Evolutionary conservation across 2,329 filamentous ascomycete species (phyloP).

Genomic region (Hypoxylon rubiginosum): DNA sequence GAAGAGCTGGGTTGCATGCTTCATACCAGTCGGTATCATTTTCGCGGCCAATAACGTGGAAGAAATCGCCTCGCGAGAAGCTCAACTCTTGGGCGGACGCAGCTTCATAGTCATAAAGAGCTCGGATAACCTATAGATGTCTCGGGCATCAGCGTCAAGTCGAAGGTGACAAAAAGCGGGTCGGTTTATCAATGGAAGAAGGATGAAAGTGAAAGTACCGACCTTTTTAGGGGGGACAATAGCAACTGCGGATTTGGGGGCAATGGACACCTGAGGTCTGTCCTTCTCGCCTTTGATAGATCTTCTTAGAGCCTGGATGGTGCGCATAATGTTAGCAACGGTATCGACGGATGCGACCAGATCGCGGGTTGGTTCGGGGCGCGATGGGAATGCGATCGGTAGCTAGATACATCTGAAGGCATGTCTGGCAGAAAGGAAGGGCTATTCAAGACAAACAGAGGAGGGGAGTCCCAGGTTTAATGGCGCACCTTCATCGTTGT

Average conservation of each 20-base stretch:
- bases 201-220: slow-evolving; percentile 52
- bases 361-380: slow-evolving; percentile 43
- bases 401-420: slow-evolving; percentile 31
- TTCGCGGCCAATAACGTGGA: slow-evolving; percentile 96
- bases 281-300: slow-evolving; percentile 93
- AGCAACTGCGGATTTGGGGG: slow-evolving; percentile 86
- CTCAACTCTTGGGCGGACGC: slow-evolving; percentile 82
- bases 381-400: slow-evolving; percentile 46
- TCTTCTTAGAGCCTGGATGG: slow-evolving; percentile 79
- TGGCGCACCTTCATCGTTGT: slow-evolving; percentile 55
- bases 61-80: slow-evolving; percentile 96
- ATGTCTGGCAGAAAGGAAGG: slow-evolving; percentile 33
- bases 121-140: slow-evolving; percentile 85
- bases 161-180: slow-evolving; percentile 21
- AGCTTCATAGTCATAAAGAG: slow-evolving; percentile 91
- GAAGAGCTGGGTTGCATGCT: slow-evolving; percentile 92
- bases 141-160: slow-evolving; percentile 40
- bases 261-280: slow-evolving; percentile 80
- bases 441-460: slow-evolving; percentile 33
- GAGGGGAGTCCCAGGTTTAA: slow-evolving; percentile 45
- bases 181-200: slow-evolving; percentile 20
- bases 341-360: slow-evolving; percentile 42
- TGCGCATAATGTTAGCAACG: slow-evolving; percentile 56
- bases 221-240: slow-evolving; percentile 96
- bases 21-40: slow-evolving; percentile 98